Percentiles rank a stretch among this genome's conserved stretches.
These are phyloP conservation scores for Wallacemonas rigidus DNA, from an alignment of 208 protist genomes.

Conservation along the genomic window DNA sequence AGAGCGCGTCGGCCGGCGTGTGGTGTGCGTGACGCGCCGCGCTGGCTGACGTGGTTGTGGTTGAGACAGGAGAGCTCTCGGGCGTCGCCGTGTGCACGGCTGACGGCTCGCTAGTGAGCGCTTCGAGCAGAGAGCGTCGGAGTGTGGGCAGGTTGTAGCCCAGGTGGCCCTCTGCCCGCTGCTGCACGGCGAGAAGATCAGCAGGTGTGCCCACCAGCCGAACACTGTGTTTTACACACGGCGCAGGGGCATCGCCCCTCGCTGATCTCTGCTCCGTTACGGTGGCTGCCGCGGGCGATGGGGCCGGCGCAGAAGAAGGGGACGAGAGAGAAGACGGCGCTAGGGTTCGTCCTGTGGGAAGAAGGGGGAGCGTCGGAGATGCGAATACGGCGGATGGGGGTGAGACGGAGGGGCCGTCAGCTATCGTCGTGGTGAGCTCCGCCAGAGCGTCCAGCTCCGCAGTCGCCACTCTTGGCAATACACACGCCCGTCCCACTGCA, in stretches of 20 bases:
- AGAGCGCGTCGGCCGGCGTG: background rate
- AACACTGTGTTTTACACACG: slow-evolving; percentile 9
- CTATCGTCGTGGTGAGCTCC: background rate
- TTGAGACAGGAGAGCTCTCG: background rate
- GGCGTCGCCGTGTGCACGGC: background rate
- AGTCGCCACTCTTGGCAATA: background rate
- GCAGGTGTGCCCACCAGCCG: slow-evolving; percentile 16
- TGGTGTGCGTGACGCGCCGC: background rate
- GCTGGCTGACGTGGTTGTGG: background rate
- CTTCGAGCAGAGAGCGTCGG: background rate
- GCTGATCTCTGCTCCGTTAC: no score
- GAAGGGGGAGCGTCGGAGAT: background rate
- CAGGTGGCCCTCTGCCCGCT: slow-evolving; percentile 9
- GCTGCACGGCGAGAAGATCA: slow-evolving; percentile 16
- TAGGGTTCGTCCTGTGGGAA: background rate
- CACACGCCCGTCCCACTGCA: background rate
- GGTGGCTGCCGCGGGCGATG: no score
- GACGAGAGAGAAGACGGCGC: no score
- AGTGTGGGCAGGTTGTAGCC: background rate
- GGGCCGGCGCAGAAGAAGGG: no score
- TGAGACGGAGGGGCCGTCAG: background rate
- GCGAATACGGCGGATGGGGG: background rate
- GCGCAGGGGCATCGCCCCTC: no score
- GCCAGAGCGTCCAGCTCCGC: background rate
- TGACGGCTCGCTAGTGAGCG: background rate